Conservation (phyloP, 495 filamentous ascomycete genomes). For the Penicilliopsis zonata region DNA sequence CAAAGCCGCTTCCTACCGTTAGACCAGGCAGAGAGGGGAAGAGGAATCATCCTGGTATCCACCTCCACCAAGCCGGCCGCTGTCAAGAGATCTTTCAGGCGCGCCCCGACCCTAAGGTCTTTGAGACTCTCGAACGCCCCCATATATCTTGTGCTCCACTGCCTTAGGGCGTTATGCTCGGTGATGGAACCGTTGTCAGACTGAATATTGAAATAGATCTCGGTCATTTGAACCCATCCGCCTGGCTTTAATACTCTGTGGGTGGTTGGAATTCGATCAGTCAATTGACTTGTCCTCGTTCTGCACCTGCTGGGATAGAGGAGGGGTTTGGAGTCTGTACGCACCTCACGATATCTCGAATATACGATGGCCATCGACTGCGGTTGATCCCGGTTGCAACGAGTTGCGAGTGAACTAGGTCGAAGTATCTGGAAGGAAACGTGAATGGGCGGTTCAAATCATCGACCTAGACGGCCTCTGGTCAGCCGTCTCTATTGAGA, state of each 20-base stretch:
- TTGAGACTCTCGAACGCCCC: slow-evolving; percentile 54
- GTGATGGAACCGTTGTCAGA: slow-evolving; percentile 80
- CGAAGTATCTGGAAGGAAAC: slow-evolving; percentile 66
- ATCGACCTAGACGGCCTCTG: slow-evolving; percentile 41
- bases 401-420: slow-evolving; percentile 80
- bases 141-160: slow-evolving; percentile 62
- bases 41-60: slow-evolving; percentile 54
- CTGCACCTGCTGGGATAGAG: no score
- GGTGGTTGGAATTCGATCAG: no score
- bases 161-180: slow-evolving; percentile 54
- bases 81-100: slow-evolving; percentile 47
- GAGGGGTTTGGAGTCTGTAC: neutral
- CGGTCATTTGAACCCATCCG: slow-evolving; percentile 87
- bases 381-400: slow-evolving; percentile 67
- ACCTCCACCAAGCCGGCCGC: slow-evolving; percentile 65
- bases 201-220: slow-evolving; percentile 79
- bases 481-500: slow-evolving; percentile 17
- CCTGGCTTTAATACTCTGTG: slow-evolving; percentile 47
- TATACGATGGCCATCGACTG: slow-evolving; percentile 65
- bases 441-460: slow-evolving; percentile 69
- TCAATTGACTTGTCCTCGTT: no score
- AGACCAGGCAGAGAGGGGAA: slow-evolving; percentile 68
- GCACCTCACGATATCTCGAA: slow-evolving; percentile 62
- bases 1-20: slow-evolving; percentile 38
- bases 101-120: slow-evolving; percentile 56